These are phyloP conservation scores for Fraxinus anomala DNA, from an alignment of 257 asterid genomes.

Conservation along the genomic window DNA sequence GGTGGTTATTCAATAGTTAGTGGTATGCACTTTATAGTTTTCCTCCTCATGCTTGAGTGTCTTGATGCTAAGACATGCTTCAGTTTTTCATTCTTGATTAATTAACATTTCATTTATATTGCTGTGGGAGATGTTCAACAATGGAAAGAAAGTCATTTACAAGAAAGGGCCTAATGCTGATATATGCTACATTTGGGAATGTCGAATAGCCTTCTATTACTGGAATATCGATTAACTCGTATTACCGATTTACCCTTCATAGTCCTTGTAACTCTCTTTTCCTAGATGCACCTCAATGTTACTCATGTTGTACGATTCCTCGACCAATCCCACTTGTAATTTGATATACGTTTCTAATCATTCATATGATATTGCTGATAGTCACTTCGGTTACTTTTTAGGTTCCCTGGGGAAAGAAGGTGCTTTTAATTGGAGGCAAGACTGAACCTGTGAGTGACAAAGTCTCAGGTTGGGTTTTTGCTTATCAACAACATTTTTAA, in stretches of 20 bases:
- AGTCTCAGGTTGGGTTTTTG: conserved; percentile 64
- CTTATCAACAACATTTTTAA: conserved; percentile 17
- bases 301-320: not conserved
- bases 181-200: not conserved
- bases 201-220: not conserved
- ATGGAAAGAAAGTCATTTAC: not conserved
- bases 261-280: conserved; percentile 1
- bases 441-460: conserved; percentile 84
- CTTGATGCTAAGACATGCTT: not conserved
- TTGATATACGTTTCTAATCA: not conserved
- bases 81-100: not conserved
- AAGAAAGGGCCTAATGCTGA: not conserved
- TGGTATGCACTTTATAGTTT: not conserved
- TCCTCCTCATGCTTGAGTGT: not conserved
- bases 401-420: conserved; percentile 97
- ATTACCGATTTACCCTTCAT: not conserved
- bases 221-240: not conserved
- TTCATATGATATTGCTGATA: conserved; percentile 14
- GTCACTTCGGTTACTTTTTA: conserved; percentile 33
- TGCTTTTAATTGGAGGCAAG: conserved; percentile 92
- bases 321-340: conserved; percentile 6
- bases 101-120: not conserved
- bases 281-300: conserved; percentile 15
- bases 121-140: not conserved
- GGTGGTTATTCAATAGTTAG: not conserved